These are phyloP conservation scores for Chlorella sp. DNA, from an alignment of 139 green algal genomes.

Conservation along the genomic window DNA sequence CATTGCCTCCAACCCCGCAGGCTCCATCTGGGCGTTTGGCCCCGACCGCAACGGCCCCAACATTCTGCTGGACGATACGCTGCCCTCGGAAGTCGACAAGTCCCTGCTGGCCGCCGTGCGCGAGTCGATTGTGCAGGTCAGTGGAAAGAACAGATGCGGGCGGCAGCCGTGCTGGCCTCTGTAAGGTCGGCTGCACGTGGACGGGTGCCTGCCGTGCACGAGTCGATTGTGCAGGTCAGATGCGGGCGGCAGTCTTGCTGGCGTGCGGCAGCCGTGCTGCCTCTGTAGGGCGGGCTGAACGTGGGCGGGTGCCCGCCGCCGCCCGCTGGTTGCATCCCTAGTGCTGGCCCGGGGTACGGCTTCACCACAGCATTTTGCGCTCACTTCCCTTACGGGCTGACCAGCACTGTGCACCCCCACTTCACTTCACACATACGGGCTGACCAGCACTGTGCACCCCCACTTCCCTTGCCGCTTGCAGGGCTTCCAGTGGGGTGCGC, in stretches of 20 bases:
- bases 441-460: no score
- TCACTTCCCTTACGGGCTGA: no score
- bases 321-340: no score
- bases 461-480: conserved; percentile 36
- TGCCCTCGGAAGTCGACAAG: conserved; percentile 94
- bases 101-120: conserved; percentile 80
- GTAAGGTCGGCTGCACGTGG: background rate
- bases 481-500: conserved; percentile 97
- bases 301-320: no score
- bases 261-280: no score
- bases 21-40: conserved; percentile 97
- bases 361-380: no score
- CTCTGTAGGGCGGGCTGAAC: background rate
- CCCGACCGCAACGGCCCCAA: conserved; percentile 91
- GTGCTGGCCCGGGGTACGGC: no score
- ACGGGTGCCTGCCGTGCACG: conserved; percentile 78
- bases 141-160: background rate
- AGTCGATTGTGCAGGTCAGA: conserved; percentile 81
- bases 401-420: no score
- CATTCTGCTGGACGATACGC: conserved; percentile 95
- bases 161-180: background rate
- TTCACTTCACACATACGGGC: no score
- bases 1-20: conserved; percentile 7
- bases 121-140: conserved; percentile 85
- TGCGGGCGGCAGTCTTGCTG: no score